A percentile compares a stretch with the other conserved stretches of the same genome.
Conservation (phyloP, 352 stramenopile genomes). For the Pythium phragmitis region DNA sequence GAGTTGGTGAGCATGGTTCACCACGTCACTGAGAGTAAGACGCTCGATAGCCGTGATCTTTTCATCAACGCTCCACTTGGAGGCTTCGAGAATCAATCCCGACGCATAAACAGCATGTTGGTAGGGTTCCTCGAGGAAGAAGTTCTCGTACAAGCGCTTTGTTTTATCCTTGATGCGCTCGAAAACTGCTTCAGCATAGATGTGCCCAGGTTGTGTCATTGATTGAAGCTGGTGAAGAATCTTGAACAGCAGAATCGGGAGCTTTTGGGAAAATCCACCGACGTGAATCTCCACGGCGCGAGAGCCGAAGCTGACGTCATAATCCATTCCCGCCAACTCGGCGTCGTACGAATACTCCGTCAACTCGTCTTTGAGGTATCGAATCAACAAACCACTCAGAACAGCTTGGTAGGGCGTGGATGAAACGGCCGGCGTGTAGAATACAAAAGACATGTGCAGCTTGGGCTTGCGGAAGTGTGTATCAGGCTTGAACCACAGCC, state of each 20-base stretch:
- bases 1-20: slow-evolving; percentile 45
- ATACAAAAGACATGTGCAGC: slow-evolving; percentile 79
- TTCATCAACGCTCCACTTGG: slow-evolving; percentile 82
- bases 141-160: slow-evolving; percentile 85
- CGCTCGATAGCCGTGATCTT: slow-evolving; percentile 75
- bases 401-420: slow-evolving; percentile 65
- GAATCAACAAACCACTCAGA: slow-evolving; percentile 70
- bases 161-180: slow-evolving; percentile 84
- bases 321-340: slow-evolving; percentile 75
- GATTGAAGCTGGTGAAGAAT: slow-evolving; percentile 54
- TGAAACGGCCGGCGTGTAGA: slow-evolving; percentile 62
- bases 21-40: slow-evolving; percentile 53
- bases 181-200: slow-evolving; percentile 68
- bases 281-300: slow-evolving; percentile 80
- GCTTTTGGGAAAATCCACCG: slow-evolving; percentile 90
- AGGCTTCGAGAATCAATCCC: slow-evolving; percentile 71
- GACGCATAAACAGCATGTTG: slow-evolving; percentile 85
- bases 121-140: slow-evolving; percentile 89
- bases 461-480: slow-evolving; percentile 91
- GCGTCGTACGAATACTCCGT: slow-evolving; percentile 83
- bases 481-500: slow-evolving; percentile 88
- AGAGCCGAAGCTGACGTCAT: slow-evolving; percentile 63
- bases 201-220: slow-evolving; percentile 49
- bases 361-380: slow-evolving; percentile 80
- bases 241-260: slow-evolving; percentile 74